phyloP scores from a whole-genome alignment of 1,284 basidiomycete species.

The Leucoagaricus sp. region DNA sequence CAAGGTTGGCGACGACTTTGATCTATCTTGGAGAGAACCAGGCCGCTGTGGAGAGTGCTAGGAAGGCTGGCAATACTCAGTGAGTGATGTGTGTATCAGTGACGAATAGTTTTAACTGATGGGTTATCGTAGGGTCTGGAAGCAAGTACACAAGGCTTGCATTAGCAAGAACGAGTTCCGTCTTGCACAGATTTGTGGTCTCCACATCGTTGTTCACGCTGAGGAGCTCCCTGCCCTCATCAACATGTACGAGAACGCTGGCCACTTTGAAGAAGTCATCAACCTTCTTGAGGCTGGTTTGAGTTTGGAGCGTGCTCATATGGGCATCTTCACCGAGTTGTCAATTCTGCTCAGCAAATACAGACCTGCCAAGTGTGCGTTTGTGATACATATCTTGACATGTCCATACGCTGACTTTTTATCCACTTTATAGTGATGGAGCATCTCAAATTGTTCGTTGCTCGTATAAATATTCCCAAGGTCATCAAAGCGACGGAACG shows the following conservation, averaged over 20 bases:
- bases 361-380: constrained; percentile 86
- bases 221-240: constrained; percentile 88
- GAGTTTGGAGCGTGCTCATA: constrained; percentile 94
- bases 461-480: constrained; percentile 95
- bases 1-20: constrained; percentile 94
- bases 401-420: neutral
- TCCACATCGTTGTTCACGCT: constrained; percentile 93
- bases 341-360: constrained; percentile 98
- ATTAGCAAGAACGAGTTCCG: constrained; percentile 98
- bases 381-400: constrained; percentile 10
- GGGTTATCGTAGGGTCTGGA: constrained; percentile 84
- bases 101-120: constrained; percentile 8
- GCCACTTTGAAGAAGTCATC: constrained; percentile 95
- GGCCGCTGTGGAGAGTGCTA: constrained; percentile 95
- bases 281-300: constrained; percentile 91
- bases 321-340: constrained; percentile 94
- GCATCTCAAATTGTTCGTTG: constrained; percentile 96
- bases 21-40: constrained; percentile 99
- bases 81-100: constrained; percentile 38
- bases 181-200: constrained; percentile 94
- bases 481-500: constrained; percentile 95
- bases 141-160: constrained; percentile 98
- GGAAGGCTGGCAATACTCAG: constrained; percentile 99
- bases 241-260: constrained; percentile 86
- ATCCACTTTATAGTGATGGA: constrained; percentile 78